A percentile compares a stretch with the other conserved stretches of the same genome.
Conservation (phyloP, 257 asterid species). For the Solanum arcanum region DNA sequence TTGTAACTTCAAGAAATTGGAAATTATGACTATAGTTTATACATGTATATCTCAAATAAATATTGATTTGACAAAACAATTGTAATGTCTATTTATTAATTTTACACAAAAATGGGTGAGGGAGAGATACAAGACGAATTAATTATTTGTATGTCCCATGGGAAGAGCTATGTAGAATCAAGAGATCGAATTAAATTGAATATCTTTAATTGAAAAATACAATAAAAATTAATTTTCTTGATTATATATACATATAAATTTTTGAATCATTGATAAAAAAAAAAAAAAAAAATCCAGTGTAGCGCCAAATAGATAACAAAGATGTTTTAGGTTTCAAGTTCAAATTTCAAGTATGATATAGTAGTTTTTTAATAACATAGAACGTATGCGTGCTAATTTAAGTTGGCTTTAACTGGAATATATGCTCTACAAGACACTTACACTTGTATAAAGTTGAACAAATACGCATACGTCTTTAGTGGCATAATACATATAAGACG, state of each 20-base stretch:
- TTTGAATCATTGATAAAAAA: too few relatives aligned
- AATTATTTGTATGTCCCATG: not conserved
- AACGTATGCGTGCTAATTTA: not conserved
- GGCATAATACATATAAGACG: not conserved
- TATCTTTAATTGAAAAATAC: not conserved
- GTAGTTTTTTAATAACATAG: not conserved
- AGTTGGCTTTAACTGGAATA: not conserved
- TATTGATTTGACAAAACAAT: not conserved
- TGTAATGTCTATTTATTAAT: not conserved
- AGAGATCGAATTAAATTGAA: not conserved
- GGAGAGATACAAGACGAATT: not conserved
- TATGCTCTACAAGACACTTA: not conserved
- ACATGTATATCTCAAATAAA: not conserved
- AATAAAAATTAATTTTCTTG: not conserved
- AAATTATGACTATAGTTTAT: not conserved
- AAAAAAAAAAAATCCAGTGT: too few relatives aligned
- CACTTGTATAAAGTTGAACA: too few relatives aligned
- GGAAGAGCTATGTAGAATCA: not conserved
- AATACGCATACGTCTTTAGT: fast-evolving
- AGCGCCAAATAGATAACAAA: not conserved
- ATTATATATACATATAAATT: not conserved
- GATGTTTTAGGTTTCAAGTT: not conserved
- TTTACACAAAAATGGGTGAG: not conserved
- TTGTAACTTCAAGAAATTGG: not conserved
- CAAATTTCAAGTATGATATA: not conserved